A percentile compares a stretch with the other conserved stretches of the same genome.
These are phyloP conservation scores for Mycena galopus DNA, from an alignment of 768 basidiomycete genomes.

Conservation along the genomic window DNA sequence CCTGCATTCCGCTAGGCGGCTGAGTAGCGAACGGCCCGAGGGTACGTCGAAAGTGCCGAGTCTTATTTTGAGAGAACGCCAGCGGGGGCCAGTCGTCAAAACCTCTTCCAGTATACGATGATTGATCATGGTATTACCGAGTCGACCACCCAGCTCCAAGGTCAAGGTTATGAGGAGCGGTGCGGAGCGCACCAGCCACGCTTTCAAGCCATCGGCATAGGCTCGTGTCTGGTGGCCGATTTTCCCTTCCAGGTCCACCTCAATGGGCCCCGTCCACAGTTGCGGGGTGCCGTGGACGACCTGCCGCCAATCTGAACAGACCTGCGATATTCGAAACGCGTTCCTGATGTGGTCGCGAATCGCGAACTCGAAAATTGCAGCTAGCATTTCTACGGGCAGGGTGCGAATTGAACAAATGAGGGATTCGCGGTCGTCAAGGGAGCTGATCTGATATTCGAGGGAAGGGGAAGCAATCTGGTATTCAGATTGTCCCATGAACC, in stretches of 20 bases:
- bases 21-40: too few relatives aligned
- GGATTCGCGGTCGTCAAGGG: too few relatives aligned
- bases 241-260: too few relatives aligned
- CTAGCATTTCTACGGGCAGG: neutral
- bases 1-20: too few relatives aligned
- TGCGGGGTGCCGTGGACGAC: neutral
- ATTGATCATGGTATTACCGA: neutral
- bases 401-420: neutral
- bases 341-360: neutral
- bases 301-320: constrained; percentile 6
- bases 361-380: neutral
- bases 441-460: neutral
- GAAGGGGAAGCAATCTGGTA: neutral
- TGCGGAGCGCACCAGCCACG: constrained; percentile 1
- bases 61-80: neutral
- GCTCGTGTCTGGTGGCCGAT: too few relatives aligned
- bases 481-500: neutral
- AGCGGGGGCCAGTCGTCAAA: neutral
- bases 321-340: constrained; percentile 3
- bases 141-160: neutral
- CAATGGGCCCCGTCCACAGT: neutral
- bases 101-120: neutral
- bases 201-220: neutral
- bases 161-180: neutral
- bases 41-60: too few relatives aligned